Base-by-base conservation (phyloP, 257 asterid species). In the Petunia secreta region DNA sequence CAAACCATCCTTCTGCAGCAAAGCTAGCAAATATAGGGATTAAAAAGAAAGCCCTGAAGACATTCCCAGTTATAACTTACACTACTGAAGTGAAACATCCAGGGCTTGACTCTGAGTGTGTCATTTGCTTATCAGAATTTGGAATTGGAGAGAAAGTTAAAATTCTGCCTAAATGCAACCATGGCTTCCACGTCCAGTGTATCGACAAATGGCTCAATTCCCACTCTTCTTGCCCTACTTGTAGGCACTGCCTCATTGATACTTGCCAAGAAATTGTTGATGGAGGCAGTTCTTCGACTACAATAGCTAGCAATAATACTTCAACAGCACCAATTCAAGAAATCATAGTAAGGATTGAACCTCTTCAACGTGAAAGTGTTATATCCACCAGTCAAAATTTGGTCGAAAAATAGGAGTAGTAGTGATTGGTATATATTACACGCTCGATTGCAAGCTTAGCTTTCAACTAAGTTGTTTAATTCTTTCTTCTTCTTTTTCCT, bases 191-290 rank as follows among this genome's bases (percentile, higher is more conserved):
- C 4, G 34, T 71, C 44, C 25, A 48, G 6, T 71, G 77, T 34
- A 48, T 71, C 1, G 77, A 71, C 50, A 48, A 71, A 48, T 71
- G 77, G 77, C 60, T 71, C 1, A 71, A 48, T 48, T 71, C 77
- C 1, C 62, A 71, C 2, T 71, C 77, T 0, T 71, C 77, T 71
- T 71, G 77, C 6, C 77, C 77, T 71, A 71, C 34, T 48, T 71
- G 77, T 5, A 71, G 77, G 10, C 13, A 48, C 2, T 34, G 60
- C 13, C 60, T 71, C 41, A 71, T 34, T 48, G 13, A 48, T 4
- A 71, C 60, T 9, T 1, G 77, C 6, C 77, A 69, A 71, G 48
- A 71, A 48, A 34, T 71, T 48, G 34, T 71, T 2, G 34, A 71
- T 0, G 60, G 25, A 1, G 60, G 14, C 2, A 25, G 0, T 48